Base-by-base conservation (phyloP, 805 yeast genomes). In the Wickerhamomyces sydowiorum region DNA sequence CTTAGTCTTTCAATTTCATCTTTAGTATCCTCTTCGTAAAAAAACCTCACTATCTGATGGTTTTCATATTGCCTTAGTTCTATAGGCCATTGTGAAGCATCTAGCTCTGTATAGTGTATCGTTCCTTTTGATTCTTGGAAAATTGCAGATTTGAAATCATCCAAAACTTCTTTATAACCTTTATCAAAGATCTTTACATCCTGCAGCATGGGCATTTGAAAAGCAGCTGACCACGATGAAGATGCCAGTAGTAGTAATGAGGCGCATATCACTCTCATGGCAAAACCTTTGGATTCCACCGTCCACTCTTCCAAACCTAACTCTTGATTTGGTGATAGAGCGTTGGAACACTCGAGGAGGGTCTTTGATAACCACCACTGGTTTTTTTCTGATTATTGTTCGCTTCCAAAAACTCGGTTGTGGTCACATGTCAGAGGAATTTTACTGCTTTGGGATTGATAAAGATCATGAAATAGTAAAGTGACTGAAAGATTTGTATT, bases 61-160 rank as follows among this genome's bases (percentile, higher is more conserved):
- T 40, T 47, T 25, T 53, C 50, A 28, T 56, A 56, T 28, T 54
- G 53, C 5, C 40, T 35, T 1, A 53, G 38, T 24, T 55, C 54
- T 29, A 55, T 17, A 3, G 53, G 52, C 55, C 55, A 51, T 7
- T 38, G 12, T 5, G 9, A 15, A 3, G 14, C 4, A 12, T 30
- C 17, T 12, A 30, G 6, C 2, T 21, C 12, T n/a, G 21, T 15
- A 21, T 38, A 38, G n/a, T 37, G 32, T 7, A 10, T 13, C 12
- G 17, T 6, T 9, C 15, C 6, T 9, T 29, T 12, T 32, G 8
- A 15, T 5, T 29, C 20, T 34, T 7, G 27, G 13, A 34, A 9
- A 9, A 21, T 7, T n/a, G n/a, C n/a, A n/a, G 17, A 9, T n/a
- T 34, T 34, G 6, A 34, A 23, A 7, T 22, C 8, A 12, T 22